Evolutionary conservation across 805 yeast species (phyloP), one percentile per base, ranked within the genome.

Genomic region (Kodamaea laetipori): DNA sequence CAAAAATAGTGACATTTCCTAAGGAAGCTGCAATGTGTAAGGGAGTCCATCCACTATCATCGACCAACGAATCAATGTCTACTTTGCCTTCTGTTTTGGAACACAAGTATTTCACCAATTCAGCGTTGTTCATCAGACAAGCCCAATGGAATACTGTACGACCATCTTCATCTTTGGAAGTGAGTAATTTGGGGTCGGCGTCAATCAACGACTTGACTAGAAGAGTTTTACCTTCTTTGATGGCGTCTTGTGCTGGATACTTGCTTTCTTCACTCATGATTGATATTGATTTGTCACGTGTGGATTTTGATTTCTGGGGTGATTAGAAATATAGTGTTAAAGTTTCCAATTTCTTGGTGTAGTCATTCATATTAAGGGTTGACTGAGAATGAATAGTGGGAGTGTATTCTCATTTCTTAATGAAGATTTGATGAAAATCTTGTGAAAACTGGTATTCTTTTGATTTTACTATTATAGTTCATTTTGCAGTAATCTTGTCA

Each of bases 71-170:
- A 57, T 89, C 94, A 9, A 89, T 60, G 49, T 88, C 92, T 17
- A 77, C 63, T 25, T 69, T 67, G 24, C 48, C 51, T 33, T 33
- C 36, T 24, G 23, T 23, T 44, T 24, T 9, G 12, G 31, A 34
- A 41, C 43, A 60, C 48, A 69, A 27, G 69, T 73, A 43, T 63
- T 66, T 43, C 71, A 79, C 80, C 13, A 84, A 69, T 19, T 77
- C 80, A 4, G 64, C 54, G 44, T 82, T 73, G 39, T 78, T 77
- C 52, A 73, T 73, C 1, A 95, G 78, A 19, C 83, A 79, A 1
- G 97, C 96, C 97, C 97, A 90, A 60, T 88, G 95, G 37, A 90
- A 66, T 2, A 96, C 85, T 2, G 86, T 81, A 50, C 97, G 74
- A 1, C 81, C 83, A 56, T 90, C 97, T 2, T 72, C 75, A 60